Evolutionary conservation across 495 filamentous ascomycete species (phyloP).

Genomic region (Hypoxylon crocopeplum): DNA sequence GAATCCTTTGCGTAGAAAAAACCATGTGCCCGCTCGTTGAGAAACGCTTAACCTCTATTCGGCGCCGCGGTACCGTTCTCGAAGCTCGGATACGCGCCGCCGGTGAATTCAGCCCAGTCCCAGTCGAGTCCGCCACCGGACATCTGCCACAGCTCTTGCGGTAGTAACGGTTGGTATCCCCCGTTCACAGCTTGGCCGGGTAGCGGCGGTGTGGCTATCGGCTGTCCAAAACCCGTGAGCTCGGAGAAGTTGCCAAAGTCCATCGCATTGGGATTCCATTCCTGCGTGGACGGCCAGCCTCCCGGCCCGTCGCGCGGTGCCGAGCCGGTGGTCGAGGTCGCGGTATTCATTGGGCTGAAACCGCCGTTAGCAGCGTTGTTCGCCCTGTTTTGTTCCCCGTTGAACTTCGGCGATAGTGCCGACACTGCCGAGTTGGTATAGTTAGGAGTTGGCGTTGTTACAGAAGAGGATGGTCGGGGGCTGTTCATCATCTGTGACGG

Average conservation of each 20-base stretch:
- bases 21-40: not conserved
- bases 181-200: slow-evolving; percentile 13
- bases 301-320: slow-evolving; percentile 32
- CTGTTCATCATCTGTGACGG: slow-evolving; percentile 21
- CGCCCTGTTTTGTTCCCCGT: slow-evolving; percentile 46
- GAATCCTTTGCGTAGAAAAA: too few relatives aligned
- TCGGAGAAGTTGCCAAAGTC: slow-evolving; percentile 58
- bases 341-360: slow-evolving; percentile 47
- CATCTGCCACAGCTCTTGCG: slow-evolving; percentile 96
- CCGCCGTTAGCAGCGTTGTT: slow-evolving; percentile 39
- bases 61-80: slow-evolving; percentile 52
- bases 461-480: slow-evolving; percentile 28
- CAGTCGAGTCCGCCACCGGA: slow-evolving; percentile 98
- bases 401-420: slow-evolving; percentile 50
- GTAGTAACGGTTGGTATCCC: slow-evolving; percentile 86
- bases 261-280: slow-evolving; percentile 36
- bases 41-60: not conserved
- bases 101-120: slow-evolving; percentile 95
- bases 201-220: slow-evolving; percentile 49
- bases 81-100: slow-evolving; percentile 57
- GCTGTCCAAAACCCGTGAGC: slow-evolving; percentile 53
- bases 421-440: slow-evolving; percentile 28
- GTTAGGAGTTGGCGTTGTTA: slow-evolving; percentile 40
- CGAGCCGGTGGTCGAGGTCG: slow-evolving; percentile 32
- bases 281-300: slow-evolving; percentile 29